Conservation (phyloP, 306 rosid genomes). For the Cicer bijugum region DNA sequence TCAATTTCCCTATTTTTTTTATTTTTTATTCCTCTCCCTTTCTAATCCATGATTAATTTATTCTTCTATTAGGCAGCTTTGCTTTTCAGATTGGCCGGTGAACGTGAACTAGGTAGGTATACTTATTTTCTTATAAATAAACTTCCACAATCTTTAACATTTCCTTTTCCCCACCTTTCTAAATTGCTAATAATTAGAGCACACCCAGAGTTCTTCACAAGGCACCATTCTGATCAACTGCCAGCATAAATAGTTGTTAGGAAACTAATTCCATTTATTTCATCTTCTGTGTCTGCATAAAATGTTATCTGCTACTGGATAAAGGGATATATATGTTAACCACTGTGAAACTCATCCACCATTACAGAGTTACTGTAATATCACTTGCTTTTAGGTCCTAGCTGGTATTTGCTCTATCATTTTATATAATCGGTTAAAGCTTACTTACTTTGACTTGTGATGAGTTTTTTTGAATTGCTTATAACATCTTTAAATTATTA, state of each 20-base stretch:
- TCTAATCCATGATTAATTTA: slow-evolving; percentile 52
- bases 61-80: slow-evolving; percentile 76
- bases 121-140: slow-evolving; percentile 27
- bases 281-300: not conserved
- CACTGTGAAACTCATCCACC: not conserved
- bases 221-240: not conserved
- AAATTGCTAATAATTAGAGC: not conserved
- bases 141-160: not conserved
- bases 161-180: not conserved
- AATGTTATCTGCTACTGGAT: not conserved
- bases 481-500: slow-evolving; percentile 37
- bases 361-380: not conserved
- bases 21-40: not conserved
- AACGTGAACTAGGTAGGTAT: slow-evolving; percentile 69
- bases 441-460: slow-evolving; percentile 14
- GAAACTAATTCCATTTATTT: not conserved
- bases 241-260: not conserved
- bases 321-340: not conserved
- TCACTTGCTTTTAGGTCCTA: slow-evolving; percentile 21
- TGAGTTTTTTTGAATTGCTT: slow-evolving; percentile 27
- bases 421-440: not conserved
- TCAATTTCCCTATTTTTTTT: slow-evolving; percentile 1
- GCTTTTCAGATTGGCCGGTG: slow-evolving; percentile 94
- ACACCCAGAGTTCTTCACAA: not conserved
- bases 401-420: not conserved